Percentiles rank a stretch among this genome's conserved stretches.
Conservation (phyloP, 495 filamentous ascomycete genomes). For the Hyaloscypha finlandica region DNA sequence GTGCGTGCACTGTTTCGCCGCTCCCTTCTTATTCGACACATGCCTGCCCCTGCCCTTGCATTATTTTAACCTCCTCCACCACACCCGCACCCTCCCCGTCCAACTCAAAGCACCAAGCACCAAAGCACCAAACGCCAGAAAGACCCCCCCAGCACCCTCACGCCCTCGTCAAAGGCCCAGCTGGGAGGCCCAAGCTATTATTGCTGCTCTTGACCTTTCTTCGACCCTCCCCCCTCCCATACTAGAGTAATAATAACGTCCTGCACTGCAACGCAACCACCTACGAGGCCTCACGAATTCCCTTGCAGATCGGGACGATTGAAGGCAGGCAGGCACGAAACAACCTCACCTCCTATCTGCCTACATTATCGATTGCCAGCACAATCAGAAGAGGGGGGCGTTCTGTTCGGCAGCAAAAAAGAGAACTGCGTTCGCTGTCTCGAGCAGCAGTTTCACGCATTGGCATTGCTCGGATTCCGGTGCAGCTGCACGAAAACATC, state of each 20-base stretch:
- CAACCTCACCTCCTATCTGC: background rate
- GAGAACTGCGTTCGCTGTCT: background rate
- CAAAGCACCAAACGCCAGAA: background rate
- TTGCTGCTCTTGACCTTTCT: background rate
- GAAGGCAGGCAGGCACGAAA: background rate
- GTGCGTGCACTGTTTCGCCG: background rate
- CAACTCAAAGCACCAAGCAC: background rate
- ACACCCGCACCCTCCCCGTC: background rate
- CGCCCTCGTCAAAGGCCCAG: background rate
- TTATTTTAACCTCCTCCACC: background rate
- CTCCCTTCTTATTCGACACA: slow-evolving; percentile 15
- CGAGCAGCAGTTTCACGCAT: slow-evolving; percentile 30
- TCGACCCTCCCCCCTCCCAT: background rate
- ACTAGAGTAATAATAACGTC: background rate
- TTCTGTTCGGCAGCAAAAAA: background rate
- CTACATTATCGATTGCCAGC: background rate
- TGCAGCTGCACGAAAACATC: slow-evolving; percentile 25
- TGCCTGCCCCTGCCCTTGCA: slow-evolving; percentile 12
- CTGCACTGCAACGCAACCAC: background rate
- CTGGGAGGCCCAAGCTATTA: background rate
- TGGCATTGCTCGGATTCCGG: slow-evolving; percentile 27
- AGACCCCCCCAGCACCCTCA: no score
- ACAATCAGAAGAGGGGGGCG: background rate
- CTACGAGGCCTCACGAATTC: background rate
- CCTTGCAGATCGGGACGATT: background rate